phyloP scores from a whole-genome alignment of 1,139 yeast genomes.

The Candida frijolesensis region DNA sequence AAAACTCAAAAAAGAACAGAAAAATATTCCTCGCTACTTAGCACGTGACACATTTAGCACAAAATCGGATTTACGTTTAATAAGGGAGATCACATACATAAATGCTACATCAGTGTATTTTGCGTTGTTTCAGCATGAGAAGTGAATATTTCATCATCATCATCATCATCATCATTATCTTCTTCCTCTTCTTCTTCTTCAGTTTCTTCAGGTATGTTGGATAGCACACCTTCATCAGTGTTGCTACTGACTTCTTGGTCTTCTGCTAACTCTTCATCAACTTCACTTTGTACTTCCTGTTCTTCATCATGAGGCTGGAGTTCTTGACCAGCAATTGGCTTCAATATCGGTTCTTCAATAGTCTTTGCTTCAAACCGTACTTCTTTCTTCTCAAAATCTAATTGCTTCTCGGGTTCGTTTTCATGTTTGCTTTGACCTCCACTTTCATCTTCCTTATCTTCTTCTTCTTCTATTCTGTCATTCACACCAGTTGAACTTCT shows the following conservation, averaged over 20 bases:
- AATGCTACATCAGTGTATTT: conserved; percentile 7
- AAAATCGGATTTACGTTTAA: neutral
- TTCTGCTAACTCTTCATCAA: neutral
- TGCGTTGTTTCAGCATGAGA: conserved; percentile 7
- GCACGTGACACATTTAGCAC: neutral
- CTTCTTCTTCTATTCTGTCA: neutral
- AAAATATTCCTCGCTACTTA: neutral
- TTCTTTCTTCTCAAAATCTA: neutral
- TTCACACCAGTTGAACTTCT: neutral
- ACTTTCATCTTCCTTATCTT: neutral
- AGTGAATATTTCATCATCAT: conserved; percentile 13
- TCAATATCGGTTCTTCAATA: neutral
- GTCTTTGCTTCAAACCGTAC: neutral
- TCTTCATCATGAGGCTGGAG: neutral
- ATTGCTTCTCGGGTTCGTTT: neutral
- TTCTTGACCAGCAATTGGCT: conserved; percentile 3
- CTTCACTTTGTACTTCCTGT: conserved; percentile 3
- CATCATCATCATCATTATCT: conserved; percentile 10
- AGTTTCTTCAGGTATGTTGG: conserved; percentile 17
- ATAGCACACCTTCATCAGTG: conserved; percentile 4
- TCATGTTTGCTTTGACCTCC: neutral
- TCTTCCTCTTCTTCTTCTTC: conserved; percentile 15
- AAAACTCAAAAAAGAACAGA: neutral
- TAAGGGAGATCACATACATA: neutral
- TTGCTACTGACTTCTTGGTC: neutral